Percentiles rank a stretch among this genome's conserved stretches.
These are phyloP conservation scores for Alternaria angustiovoidea DNA, from an alignment of 2,329 filamentous ascomycete species.

Conservation along the genomic window DNA sequence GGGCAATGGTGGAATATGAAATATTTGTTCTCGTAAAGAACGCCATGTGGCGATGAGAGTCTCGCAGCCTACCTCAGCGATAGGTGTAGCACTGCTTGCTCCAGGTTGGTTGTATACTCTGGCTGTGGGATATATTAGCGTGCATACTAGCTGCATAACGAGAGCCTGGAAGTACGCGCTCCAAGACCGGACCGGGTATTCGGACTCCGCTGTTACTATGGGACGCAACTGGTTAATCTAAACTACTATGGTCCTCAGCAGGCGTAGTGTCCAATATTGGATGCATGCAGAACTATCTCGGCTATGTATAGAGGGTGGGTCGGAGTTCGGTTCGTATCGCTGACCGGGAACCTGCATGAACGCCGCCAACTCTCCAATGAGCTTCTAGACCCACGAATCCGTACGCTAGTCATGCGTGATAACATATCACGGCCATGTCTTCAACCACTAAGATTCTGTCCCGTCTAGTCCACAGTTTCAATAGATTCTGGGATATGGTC, in stretches of 20 bases:
- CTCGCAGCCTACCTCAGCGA: neutral
- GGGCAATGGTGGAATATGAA: neutral
- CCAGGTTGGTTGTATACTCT: neutral
- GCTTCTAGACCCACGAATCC: neutral
- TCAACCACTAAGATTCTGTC: neutral
- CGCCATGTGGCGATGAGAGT: neutral
- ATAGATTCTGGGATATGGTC: neutral
- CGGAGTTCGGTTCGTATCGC: neutral
- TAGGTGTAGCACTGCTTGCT: neutral
- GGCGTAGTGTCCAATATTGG: neutral
- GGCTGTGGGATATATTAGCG: conserved; percentile 3
- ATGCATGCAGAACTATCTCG: conserved; percentile 6
- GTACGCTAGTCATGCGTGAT: neutral
- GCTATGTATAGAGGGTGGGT: conserved; percentile 2
- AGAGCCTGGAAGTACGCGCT: neutral
- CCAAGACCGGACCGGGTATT: neutral
- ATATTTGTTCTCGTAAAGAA: neutral
- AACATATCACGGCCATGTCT: neutral
- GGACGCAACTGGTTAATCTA: neutral
- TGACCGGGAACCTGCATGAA: conserved; percentile 5
- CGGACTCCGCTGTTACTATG: neutral
- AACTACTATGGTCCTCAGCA: neutral
- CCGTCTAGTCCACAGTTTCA: neutral
- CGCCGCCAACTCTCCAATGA: neutral
- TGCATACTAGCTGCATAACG: conserved; percentile 1